Percentiles rank a stretch among this genome's conserved stretches.
These are phyloP conservation scores for Hericium alpestre DNA, from an alignment of 768 basidiomycete species.

Conservation along the genomic window DNA sequence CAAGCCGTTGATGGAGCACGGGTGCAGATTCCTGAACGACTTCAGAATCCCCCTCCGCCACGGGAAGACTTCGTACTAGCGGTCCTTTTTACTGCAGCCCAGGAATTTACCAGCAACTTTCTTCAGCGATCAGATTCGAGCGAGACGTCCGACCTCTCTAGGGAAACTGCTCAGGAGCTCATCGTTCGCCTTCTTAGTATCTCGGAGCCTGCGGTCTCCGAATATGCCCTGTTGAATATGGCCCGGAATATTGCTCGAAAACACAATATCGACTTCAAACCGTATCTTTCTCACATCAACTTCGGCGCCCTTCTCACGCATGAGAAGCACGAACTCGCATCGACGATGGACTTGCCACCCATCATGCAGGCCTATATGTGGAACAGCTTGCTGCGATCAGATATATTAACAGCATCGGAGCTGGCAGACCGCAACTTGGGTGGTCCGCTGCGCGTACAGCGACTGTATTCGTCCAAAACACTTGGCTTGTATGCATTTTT, in stretches of 20 bases:
- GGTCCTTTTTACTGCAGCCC: constrained; percentile 35
- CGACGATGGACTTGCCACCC: constrained; percentile 28
- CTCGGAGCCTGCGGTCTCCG: constrained; percentile 43
- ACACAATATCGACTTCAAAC: constrained; percentile 31
- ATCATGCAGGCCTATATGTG: constrained; percentile 41
- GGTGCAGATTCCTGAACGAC: constrained; percentile 46
- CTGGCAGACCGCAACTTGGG: constrained; percentile 40
- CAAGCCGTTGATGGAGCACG: constrained; percentile 58
- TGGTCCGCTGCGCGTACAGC: constrained; percentile 46
- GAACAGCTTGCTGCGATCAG: constrained; percentile 55
- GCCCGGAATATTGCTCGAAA: constrained; percentile 36
- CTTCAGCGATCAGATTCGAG: constrained; percentile 17
- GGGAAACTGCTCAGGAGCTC: constrained; percentile 31
- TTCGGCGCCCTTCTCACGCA: constrained; percentile 42
- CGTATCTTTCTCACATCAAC: constrained; percentile 42
- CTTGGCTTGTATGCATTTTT: constrained; percentile 50
- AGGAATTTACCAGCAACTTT: constrained; percentile 36
- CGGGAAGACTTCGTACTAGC: constrained; percentile 39
- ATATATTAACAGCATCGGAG: constrained; percentile 42
- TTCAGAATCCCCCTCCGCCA: constrained; percentile 39
- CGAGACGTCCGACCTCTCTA: constrained; percentile 10
- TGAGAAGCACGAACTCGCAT: constrained; percentile 43
- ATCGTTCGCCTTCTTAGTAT: constrained; percentile 38
- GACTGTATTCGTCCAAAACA: constrained; percentile 45
- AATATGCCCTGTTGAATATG: constrained; percentile 50